phyloP scores from a whole-genome alignment of 2,329 filamentous ascomycete genomes.

The Aspergillus candidus region DNA sequence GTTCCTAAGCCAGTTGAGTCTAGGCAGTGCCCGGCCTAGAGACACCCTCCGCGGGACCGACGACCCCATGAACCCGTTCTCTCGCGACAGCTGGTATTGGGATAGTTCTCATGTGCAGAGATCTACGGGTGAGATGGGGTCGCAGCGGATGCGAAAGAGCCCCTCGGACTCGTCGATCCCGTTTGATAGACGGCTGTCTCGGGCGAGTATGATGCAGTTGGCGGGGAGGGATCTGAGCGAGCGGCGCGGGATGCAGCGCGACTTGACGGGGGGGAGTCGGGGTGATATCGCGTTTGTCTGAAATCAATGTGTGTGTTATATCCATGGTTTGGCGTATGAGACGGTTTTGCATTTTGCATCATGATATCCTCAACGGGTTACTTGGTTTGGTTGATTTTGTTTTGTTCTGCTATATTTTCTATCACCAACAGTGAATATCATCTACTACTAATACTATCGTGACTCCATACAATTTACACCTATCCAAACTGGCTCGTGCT shows the following conservation, averaged over 20 bases:
- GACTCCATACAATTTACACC: too few species aligned
- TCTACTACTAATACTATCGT: too few species aligned
- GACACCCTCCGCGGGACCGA: too few species aligned
- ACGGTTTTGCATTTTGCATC: background rate
- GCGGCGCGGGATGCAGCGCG: slow-evolving; percentile 13
- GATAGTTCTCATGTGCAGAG: slow-evolving; percentile 13
- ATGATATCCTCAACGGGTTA: slow-evolving; percentile 8
- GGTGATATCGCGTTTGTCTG: slow-evolving; percentile 29
- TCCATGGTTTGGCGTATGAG: too few species aligned
- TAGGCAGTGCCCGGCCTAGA: slow-evolving; percentile 19
- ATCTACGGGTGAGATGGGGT: slow-evolving; percentile 1
- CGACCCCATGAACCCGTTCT: too few species aligned
- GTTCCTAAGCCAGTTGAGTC: slow-evolving; percentile 32
- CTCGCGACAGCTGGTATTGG: slow-evolving; percentile 17
- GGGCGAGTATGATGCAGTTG: slow-evolving; percentile 18
- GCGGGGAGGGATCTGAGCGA: slow-evolving; percentile 15
- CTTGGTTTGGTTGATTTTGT: slow-evolving; percentile 3
- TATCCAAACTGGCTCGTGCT: too few species aligned
- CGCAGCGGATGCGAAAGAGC: slow-evolving; percentile 10
- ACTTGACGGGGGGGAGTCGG: slow-evolving; percentile 19
- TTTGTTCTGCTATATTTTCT: background rate
- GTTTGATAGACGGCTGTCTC: slow-evolving; percentile 12
- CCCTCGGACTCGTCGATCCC: slow-evolving; percentile 13
- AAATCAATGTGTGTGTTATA: background rate
- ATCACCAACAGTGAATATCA: background rate